Percentiles rank a stretch among this genome's conserved stretches.
Conservation (phyloP, 139 green algal species). For the Micractinium sp. region DNA sequence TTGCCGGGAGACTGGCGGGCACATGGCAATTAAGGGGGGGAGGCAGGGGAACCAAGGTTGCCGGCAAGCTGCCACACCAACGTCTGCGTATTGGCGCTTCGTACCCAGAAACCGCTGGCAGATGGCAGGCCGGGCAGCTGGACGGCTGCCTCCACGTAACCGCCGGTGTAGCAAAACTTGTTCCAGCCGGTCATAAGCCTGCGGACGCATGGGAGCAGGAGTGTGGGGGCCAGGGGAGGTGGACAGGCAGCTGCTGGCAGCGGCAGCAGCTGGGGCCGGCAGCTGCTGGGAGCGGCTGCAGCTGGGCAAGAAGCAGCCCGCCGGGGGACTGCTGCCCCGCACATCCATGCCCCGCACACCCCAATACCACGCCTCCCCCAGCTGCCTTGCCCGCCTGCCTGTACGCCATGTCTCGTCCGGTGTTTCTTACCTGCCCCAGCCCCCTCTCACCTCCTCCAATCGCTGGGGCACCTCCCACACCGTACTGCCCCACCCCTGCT, state of each 20-base stretch:
- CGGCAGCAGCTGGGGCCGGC: background rate
- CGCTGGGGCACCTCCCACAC: background rate
- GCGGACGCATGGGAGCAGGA: too few relatives aligned
- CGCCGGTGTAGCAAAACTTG: slow-evolving; percentile 69
- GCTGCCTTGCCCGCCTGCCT: background rate
- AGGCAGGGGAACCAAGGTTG: background rate
- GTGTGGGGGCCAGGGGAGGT: too few relatives aligned
- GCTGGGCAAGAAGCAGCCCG: too few relatives aligned
- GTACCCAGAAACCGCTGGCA: slow-evolving; percentile 56
- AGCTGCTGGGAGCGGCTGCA: background rate
- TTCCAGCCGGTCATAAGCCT: slow-evolving; percentile 61
- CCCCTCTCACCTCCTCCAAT: too few relatives aligned
- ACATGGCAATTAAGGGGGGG: too few relatives aligned
- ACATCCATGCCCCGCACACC: too few relatives aligned
- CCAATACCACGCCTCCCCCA: background rate
- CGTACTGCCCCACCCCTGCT: background rate
- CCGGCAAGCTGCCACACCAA: background rate
- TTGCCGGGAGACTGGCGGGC: too few relatives aligned
- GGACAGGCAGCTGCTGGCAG: too few relatives aligned
- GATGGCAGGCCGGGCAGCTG: slow-evolving; percentile 54
- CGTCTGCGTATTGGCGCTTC: background rate
- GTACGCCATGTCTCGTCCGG: too few relatives aligned
- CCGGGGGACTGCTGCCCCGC: too few relatives aligned
- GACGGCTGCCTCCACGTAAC: slow-evolving; percentile 57
- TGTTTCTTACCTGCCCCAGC: too few relatives aligned